A percentile compares a stretch with the other conserved stretches of the same genome.
Evolutionary conservation across 1,139 yeast species (phyloP).

Genomic region (Blastobotrys proliferans): DNA sequence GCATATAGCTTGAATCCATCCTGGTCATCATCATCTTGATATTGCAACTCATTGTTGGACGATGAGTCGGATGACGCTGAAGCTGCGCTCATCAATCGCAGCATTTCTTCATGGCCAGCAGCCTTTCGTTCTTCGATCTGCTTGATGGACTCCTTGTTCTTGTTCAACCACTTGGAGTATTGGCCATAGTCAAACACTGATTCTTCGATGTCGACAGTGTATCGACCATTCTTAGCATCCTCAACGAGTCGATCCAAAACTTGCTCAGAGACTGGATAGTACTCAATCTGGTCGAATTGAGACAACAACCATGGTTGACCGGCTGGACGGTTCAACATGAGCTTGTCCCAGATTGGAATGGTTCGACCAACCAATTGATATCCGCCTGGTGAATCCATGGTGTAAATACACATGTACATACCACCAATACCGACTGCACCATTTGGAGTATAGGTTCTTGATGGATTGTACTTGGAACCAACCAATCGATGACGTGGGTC

Average conservation of each 20-base stretch:
- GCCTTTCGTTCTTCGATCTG: conserved; percentile 68
- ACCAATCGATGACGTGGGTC: conserved; percentile 92
- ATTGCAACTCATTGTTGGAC: not conserved
- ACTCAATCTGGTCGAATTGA: conserved; percentile 92
- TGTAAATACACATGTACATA: conserved; percentile 96
- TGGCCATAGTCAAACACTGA: conserved; percentile 77
- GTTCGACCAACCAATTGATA: conserved; percentile 96
- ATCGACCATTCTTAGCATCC: conserved; percentile 77
- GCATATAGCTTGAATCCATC: conserved; percentile 67
- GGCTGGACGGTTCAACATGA: conserved; percentile 55
- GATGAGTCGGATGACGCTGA: not conserved
- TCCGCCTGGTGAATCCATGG: conserved; percentile 99
- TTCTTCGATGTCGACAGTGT: conserved; percentile 68
- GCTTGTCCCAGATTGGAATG: conserved; percentile 95
- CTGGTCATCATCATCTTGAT: conserved; percentile 36
- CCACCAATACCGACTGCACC: conserved; percentile 99
- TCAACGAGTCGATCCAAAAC: conserved; percentile 70
- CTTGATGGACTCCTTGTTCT: conserved; percentile 66
- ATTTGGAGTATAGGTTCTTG: conserved; percentile 91
- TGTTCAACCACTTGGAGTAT: conserved; percentile 75
- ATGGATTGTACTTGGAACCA: conserved; percentile 94
- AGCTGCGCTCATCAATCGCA: conserved; percentile 10
- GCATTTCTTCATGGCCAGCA: conserved; percentile 56
- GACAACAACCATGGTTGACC: conserved; percentile 83
- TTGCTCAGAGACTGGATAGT: conserved; percentile 82